Percentiles rank a stretch among this genome's conserved stretches.
phyloP scores from a whole-genome alignment of 2,329 filamentous ascomycete genomes.

The Shiraia bambusicola region DNA sequence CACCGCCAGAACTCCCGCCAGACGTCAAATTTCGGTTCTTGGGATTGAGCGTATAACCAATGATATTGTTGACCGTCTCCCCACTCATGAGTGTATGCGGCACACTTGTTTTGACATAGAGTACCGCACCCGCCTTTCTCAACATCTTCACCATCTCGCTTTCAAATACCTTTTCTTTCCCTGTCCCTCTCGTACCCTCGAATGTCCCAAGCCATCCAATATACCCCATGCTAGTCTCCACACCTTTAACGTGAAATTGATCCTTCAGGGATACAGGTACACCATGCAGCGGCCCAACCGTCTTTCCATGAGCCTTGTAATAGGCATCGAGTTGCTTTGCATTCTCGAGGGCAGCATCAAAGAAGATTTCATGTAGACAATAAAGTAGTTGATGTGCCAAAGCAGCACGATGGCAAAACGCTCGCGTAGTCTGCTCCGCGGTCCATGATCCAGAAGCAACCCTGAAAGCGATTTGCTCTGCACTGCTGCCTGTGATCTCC shows the following conservation, averaged over 20 bases:
- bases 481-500: constrained; percentile 63
- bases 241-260: constrained; percentile 52
- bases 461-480: constrained; percentile 57
- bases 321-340: constrained; percentile 48
- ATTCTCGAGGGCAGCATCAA: constrained; percentile 47
- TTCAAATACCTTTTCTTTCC: constrained; percentile 56
- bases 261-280: constrained; percentile 53
- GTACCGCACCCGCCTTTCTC: constrained; percentile 54
- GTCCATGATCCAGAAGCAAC: constrained; percentile 58
- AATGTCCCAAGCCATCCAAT: constrained; percentile 66
- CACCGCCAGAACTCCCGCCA: constrained; percentile 62
- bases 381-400: constrained; percentile 52
- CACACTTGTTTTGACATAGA: constrained; percentile 61
- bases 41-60: constrained; percentile 60
- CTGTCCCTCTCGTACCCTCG: constrained; percentile 56
- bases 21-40: constrained; percentile 56
- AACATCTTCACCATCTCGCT: constrained; percentile 61
- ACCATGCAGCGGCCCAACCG: constrained; percentile 50
- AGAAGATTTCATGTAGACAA: constrained; percentile 53
- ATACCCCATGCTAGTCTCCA: constrained; percentile 60
- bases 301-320: constrained; percentile 36
- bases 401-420: constrained; percentile 59
- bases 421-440: constrained; percentile 56
- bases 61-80: constrained; percentile 63
- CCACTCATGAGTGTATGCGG: constrained; percentile 61